These are phyloP conservation scores for Heracleum sosnowskyi DNA, from an alignment of 129 eudicot genomes.

Conservation along the genomic window DNA sequence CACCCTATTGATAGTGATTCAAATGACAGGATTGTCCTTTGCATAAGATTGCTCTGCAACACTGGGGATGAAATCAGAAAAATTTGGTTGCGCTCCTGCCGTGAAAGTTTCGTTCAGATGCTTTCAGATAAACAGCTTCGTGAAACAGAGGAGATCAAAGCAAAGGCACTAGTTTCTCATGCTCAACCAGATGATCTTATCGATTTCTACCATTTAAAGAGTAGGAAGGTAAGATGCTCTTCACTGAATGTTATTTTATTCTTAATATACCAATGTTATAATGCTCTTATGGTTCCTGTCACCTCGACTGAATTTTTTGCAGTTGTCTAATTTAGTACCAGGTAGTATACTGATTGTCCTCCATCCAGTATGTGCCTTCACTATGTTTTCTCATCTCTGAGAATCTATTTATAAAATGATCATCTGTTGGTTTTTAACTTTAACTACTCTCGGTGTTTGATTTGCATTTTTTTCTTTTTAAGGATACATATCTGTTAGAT, in stretches of 20 bases:
- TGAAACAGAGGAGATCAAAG: constrained; percentile 84
- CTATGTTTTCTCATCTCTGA: neutral
- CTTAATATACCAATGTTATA: neutral
- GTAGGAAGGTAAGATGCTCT: constrained; percentile 54
- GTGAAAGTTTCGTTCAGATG: constrained; percentile 87
- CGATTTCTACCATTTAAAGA: constrained; percentile 89
- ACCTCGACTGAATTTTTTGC: too few species aligned
- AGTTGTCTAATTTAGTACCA: too few species aligned
- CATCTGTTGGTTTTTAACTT: too few species aligned
- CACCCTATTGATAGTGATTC: constrained; percentile 95
- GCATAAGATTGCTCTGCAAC: constrained; percentile 65
- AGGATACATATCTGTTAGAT: too few species aligned
- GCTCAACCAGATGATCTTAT: constrained; percentile 96
- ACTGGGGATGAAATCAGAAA: constrained; percentile 62
- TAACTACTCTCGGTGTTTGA: neutral
- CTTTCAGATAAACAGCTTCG: constrained; percentile 85
- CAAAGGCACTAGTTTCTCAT: constrained; percentile 68
- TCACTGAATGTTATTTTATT: neutral
- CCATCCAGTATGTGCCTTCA: neutral
- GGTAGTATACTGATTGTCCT: neutral
- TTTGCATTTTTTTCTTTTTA: too few species aligned
- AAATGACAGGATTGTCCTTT: constrained; percentile 61
- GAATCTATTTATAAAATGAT: too few species aligned
- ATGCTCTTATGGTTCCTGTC: too few species aligned
- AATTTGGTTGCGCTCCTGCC: constrained; percentile 82